These are phyloP conservation scores for Podila epicladia DNA, from an alignment of 192 early-diverging fungal genomes.

Conservation along the genomic window DNA sequence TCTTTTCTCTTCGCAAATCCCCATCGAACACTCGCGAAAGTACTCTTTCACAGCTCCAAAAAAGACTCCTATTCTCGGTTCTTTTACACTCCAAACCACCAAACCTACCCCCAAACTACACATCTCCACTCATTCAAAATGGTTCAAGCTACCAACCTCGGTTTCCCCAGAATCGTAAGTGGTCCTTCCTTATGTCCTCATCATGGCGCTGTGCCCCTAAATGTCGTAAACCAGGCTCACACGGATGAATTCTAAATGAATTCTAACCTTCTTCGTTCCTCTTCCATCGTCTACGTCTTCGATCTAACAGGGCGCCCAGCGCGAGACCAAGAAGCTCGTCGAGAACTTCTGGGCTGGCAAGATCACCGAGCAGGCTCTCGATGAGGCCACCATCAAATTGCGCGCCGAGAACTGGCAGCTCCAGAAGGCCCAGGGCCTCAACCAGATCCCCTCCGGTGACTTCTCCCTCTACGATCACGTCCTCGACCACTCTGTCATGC, in stretches of 20 bases:
- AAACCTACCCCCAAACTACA: conserved; percentile 7
- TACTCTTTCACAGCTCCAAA: conserved; percentile 17
- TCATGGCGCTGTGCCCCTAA: neutral
- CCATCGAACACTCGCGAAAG: conserved; percentile 15
- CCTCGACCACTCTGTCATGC: conserved; percentile 72
- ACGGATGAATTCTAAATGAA: too few relatives aligned
- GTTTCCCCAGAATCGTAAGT: conserved; percentile 54
- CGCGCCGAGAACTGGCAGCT: conserved; percentile 81
- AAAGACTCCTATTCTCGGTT: conserved; percentile 51
- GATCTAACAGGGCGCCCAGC: conserved; percentile 76
- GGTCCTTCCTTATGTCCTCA: neutral
- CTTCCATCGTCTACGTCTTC: neutral
- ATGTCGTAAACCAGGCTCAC: too few relatives aligned
- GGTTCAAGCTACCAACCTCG: conserved; percentile 53
- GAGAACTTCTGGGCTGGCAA: conserved; percentile 95
- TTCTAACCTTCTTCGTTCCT: conserved; percentile 1
- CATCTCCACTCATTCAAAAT: conserved; percentile 24
- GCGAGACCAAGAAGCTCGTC: conserved; percentile 96
- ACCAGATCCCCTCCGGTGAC: conserved; percentile 92
- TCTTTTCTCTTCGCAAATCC: conserved; percentile 47
- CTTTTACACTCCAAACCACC: conserved; percentile 31
- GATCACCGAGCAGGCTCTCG: conserved; percentile 75
- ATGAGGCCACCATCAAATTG: conserved; percentile 65
- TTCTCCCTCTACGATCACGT: conserved; percentile 97
- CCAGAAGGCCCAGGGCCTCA: conserved; percentile 72